Base-by-base conservation (phyloP, 2,329 filamentous ascomycete genomes). In the Ploettnerulaceae sp. region DNA sequence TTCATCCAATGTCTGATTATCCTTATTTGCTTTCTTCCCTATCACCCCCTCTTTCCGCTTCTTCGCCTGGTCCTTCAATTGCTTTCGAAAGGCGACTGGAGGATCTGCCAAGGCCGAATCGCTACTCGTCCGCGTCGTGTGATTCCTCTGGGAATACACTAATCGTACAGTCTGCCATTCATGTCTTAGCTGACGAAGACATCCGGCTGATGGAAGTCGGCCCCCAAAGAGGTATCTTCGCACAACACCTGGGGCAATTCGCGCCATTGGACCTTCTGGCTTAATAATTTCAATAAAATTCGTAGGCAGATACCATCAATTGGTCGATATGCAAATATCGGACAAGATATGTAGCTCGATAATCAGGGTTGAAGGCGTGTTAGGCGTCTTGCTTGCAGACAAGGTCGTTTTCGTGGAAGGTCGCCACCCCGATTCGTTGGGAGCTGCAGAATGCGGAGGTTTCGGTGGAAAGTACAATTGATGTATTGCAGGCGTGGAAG, bases 31-130 rank as follows among this genome's bases (percentile, higher is more conserved):
- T 24, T 67, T 66, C 8, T 67, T 69, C 15, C 37, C 14, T 2
- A 34, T 25, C 5, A 51, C 53, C 0, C 64, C 57, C 0, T 64
- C 61, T 51, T 74, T 76, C 62, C 62, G 67, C 52, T 66, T 74
- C 71, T 66, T 75, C 12, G 75, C 79, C 51, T 84, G 76, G 20
- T 86, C 82, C 58, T 87, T 89, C 46, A 87, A 65, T 60, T 85
- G 78, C 62, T 89, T 89, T 24, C 85, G 79, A 7, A 88, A 69
- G 7, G 84, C 81, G 1, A 61, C 50, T 9, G 52, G 43, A 15
- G 43, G n/a, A 6, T 50, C 43, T 26, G 45, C 34, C 18, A 26
- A 32, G 29, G 46, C 25, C 12, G 51, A 17, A 20, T 51, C 36
- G n/a, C 48, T 37, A n/a, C 15, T 36, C 5, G 47, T 52, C n/a